These are phyloP conservation scores for Neurospora sp. DNA, from an alignment of 495 filamentous ascomycete species.

Conservation along the genomic window DNA sequence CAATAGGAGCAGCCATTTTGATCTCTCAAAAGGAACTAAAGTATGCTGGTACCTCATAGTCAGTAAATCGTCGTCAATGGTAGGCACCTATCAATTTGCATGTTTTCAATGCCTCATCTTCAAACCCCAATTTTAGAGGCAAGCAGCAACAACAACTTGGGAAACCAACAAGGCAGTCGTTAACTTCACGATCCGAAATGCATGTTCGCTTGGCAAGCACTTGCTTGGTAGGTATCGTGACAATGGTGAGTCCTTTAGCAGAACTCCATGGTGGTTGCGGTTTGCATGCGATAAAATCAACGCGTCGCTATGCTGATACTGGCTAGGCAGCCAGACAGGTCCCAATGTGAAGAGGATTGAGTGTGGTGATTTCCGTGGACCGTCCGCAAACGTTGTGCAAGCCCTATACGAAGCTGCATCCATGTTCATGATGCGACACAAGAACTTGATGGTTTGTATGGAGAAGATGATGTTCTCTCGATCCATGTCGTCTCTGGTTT, in stretches of 20 bases:
- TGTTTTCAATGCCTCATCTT: background rate
- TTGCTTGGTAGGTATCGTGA: background rate
- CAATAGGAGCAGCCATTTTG: conserved; percentile 34
- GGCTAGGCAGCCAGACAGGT: background rate
- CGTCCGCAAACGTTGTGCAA: background rate
- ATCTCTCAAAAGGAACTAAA: background rate
- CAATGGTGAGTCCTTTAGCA: background rate
- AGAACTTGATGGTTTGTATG: background rate
- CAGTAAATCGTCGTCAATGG: background rate
- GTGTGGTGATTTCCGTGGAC: background rate
- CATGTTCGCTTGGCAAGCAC: background rate
- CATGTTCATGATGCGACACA: background rate
- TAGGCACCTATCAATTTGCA: background rate
- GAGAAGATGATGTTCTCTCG: background rate
- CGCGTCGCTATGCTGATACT: background rate
- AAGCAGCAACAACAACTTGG: background rate
- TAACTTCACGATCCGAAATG: background rate
- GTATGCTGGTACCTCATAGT: background rate
- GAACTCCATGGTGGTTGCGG: background rate
- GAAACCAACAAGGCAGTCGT: background rate
- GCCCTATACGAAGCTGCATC: background rate
- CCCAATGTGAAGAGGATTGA: background rate
- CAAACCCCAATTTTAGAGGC: background rate
- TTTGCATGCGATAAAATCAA: background rate
- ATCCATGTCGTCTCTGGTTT: background rate